Evolutionary conservation across 768 basidiomycete species (phyloP).

Genomic region (Tylopilus vinaceipallidus): DNA sequence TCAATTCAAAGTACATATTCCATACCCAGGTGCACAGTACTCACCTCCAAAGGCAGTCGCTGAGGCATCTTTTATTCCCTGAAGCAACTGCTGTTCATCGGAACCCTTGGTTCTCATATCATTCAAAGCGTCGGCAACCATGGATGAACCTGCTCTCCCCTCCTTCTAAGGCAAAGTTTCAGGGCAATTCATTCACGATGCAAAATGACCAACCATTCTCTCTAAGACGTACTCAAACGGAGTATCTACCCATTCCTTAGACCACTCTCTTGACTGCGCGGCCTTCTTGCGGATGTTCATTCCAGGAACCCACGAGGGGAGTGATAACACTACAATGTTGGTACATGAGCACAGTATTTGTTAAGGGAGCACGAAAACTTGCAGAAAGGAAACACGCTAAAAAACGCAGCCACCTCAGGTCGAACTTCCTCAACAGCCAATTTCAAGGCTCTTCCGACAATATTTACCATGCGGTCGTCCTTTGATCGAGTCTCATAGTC

Average conservation of each 20-base stretch:
- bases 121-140: constrained; percentile 17
- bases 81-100: not conserved
- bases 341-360: constrained; percentile 8
- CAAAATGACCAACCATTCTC: constrained; percentile 11
- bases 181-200: not conserved
- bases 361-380: not conserved
- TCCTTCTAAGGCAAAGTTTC: constrained; percentile 7
- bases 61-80: constrained; percentile 17
- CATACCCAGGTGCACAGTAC: not conserved
- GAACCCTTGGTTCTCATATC: constrained; percentile 2
- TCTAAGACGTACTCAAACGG: constrained; percentile 17
- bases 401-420: constrained; percentile 22
- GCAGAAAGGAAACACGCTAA: constrained; percentile 14
- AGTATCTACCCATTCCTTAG: constrained; percentile 17
- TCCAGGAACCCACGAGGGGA: constrained; percentile 31
- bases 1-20: not conserved
- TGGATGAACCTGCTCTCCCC: constrained; percentile 11
- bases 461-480: constrained; percentile 29
- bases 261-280: constrained; percentile 16
- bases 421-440: constrained; percentile 20
- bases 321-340: constrained; percentile 23
- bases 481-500: constrained; percentile 30
- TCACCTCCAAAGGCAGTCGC: constrained; percentile 23
- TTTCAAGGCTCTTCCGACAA: constrained; percentile 26
- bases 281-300: constrained; percentile 28